Evolutionary conservation across 2,329 filamentous ascomycete genomes (phyloP), one percentile per base, ranked within the genome.

Genomic region (Hypoxylon rubiginosum): DNA sequence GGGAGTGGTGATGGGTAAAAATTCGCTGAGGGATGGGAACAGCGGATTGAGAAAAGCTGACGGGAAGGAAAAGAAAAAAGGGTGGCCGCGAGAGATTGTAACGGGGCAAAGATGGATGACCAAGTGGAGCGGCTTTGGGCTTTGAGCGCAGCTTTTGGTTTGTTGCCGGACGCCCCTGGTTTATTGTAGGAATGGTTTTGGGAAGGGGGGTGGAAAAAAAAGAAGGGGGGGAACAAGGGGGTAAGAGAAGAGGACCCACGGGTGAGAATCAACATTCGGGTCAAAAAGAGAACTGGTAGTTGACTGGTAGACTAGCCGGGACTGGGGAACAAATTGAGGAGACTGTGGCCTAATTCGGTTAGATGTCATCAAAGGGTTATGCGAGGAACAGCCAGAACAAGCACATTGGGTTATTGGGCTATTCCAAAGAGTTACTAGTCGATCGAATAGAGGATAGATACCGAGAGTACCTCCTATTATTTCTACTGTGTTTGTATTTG

Each of bases 31-130:
- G 55, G 60, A 49, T 55, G 64, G 57, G 58, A 58, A 58, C 58
- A 53, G 57, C 59, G 17, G 64, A 63, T 61, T n/a, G 64, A 68
- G 64, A 67, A 71, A 71, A 72, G 68, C 66, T 66, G 69, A 71
- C 66, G 58, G 66, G 72, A 71, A 65, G 70, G 69, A 74, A 72
- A 73, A 68, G 62, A 75, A 76, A 77, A 74, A 75, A 73, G 73
- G 72, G 69, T 70, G 70, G 71, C 64, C 64, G 72, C 58, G 57
- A 67, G 73, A 74, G 73, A 74, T 75, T 75, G 73, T 69, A 71
- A 74, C 71, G 71, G 74, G 74, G 68, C 67, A 52, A 68, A 41
- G 68, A 70, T 68, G 67, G 69, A 67, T 63, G 61, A 64, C 60
- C 66, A 71, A 68, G 64, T 68, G 66, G 69, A 72, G 66, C 59